Conservation (phyloP, 192 early-diverging fungal species). For the Podochytrium sp. region DNA sequence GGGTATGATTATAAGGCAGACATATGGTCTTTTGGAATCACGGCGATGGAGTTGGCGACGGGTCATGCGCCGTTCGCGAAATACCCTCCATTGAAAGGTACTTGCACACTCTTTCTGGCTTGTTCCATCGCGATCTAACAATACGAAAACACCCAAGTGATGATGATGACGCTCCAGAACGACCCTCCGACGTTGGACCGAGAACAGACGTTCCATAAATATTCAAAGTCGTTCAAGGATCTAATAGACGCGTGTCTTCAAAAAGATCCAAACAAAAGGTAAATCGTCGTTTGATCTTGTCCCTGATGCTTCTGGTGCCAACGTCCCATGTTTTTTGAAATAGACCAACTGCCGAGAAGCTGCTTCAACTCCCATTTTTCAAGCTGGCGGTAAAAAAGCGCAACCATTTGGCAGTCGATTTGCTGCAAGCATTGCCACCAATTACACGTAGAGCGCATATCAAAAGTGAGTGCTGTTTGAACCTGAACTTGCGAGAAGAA, state of each 20-base stretch:
- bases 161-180: constrained; percentile 87
- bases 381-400: constrained; percentile 71
- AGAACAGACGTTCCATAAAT: constrained; percentile 74
- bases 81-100: constrained; percentile 81
- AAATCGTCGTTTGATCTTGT: no score
- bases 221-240: constrained; percentile 79
- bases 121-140: no score
- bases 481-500: not conserved
- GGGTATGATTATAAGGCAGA: constrained; percentile 90
- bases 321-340: not conserved
- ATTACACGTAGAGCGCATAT: constrained; percentile 72
- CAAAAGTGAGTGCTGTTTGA: constrained; percentile 33
- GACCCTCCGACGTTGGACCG: constrained; percentile 85
- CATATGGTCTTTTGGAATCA: constrained; percentile 92
- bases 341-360: constrained; percentile 79
- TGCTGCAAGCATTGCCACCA: constrained; percentile 67
- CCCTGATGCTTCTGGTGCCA: not conserved
- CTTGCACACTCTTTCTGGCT: no score
- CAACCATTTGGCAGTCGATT: constrained; percentile 57
- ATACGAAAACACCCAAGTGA: constrained; percentile 67
- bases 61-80: constrained; percentile 90
- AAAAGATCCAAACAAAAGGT: constrained; percentile 75
- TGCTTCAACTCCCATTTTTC: constrained; percentile 79
- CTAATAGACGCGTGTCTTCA: constrained; percentile 83
- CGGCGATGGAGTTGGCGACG: constrained; percentile 80